Base-by-base conservation (phyloP, 2,329 filamentous ascomycete species). In the Pyrenophora tritici-repentis region DNA sequence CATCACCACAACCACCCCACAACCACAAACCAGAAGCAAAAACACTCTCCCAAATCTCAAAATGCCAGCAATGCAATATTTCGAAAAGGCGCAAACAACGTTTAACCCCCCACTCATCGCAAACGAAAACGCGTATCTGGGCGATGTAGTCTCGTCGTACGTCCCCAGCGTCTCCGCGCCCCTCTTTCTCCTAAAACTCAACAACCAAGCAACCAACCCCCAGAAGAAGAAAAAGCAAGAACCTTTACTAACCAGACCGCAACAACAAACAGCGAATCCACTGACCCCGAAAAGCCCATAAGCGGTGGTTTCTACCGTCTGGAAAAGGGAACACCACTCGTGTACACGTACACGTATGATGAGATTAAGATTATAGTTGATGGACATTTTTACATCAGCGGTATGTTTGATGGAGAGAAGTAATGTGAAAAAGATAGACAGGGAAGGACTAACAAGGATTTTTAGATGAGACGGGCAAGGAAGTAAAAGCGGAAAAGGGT, bases 351-450 rank as follows among this genome's bases (percentile, higher is more conserved):
- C 73, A 84, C 78, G 34, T 89, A 88, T 72, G 82, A 89, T 65
- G 86, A 89, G 76, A 87, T 87, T 83, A 89, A 89, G 77, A 86
- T 89, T 66, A 86, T 89, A 57, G 73, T 89, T 8, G 86, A 88
- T 62, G 86, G 86, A 12, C 79, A 82, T 59, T 87, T 85, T 65
- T 81, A 84, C 55, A 87, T 89, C 62, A 77, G 48, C 24, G 26
- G 26, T 29, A 29, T 29, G 26, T 29, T 29, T 4, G 24, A 29
- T 7, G 24, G 8, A 8, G 24, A 10, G 24, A 29, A 29, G 24
- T 3, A 29, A 8, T 7, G 8, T 4, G 7, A 22, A 22, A 22
- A 7, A 22, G 20, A 7, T 4, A 22, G 20, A 22, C 4, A 22
- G 20, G 7, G 20, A 22, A 22, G 7, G 20, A 22, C n/a, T 4